phyloP scores from a whole-genome alignment of 1,284 basidiomycete species.

The Ustilago crameri region DNA sequence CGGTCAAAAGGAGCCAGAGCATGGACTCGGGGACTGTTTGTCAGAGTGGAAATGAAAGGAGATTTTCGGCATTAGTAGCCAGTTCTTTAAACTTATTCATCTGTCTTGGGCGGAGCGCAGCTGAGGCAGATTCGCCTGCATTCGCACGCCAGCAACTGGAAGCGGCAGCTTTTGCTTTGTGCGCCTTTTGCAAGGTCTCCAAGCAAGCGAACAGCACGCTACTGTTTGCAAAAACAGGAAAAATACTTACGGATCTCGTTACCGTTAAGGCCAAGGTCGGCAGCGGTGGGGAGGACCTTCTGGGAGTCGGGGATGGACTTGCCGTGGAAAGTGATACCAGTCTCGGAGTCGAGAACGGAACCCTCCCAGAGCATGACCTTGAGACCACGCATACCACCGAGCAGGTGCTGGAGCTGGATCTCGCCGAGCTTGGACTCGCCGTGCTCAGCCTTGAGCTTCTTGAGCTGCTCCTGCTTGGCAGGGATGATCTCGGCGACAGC shows the following conservation, averaged over 20 bases:
- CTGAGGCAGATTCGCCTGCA: no score
- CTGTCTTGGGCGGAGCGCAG: no score
- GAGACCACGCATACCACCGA: constrained; percentile 68
- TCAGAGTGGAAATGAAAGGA: neutral
- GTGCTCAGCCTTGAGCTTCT: constrained; percentile 65
- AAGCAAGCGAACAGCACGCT: neutral
- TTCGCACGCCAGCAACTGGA: neutral
- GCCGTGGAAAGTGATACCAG: constrained; percentile 68
- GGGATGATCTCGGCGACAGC: constrained; percentile 67
- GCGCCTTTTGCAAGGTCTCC: neutral
- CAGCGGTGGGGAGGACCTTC: constrained; percentile 65
- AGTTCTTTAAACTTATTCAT: no score
- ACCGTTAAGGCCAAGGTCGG: constrained; percentile 63
- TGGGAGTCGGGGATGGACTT: constrained; percentile 66
- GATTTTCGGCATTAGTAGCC: neutral
- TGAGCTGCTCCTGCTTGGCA: constrained; percentile 67
- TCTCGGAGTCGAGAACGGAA: constrained; percentile 66
- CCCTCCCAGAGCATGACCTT: constrained; percentile 69
- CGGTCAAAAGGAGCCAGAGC: constrained; percentile 68
- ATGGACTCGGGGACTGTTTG: constrained; percentile 65
- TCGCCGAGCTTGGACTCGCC: constrained; percentile 63
- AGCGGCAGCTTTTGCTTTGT: constrained; percentile 1
- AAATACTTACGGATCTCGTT: constrained; percentile 65
- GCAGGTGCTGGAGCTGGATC: constrained; percentile 64
- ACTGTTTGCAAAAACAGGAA: no score